A percentile compares a stretch with the other conserved stretches of the same genome.
These are phyloP conservation scores for Salix udensis DNA, from an alignment of 345 rosid genomes.

Conservation along the genomic window DNA sequence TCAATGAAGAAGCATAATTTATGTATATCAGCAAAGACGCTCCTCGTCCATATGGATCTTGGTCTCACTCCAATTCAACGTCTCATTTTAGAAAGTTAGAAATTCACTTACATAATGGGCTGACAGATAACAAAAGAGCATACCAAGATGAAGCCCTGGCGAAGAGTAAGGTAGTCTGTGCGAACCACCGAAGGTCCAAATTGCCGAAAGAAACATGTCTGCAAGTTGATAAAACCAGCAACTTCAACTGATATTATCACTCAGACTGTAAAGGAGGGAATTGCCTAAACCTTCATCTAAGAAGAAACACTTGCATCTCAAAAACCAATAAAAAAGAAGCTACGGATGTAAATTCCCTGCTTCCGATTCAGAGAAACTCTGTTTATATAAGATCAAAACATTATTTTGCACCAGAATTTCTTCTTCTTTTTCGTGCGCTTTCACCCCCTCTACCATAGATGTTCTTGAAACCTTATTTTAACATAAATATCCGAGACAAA, in stretches of 20 bases:
- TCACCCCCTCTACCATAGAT: no score
- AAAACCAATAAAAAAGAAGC: not conserved
- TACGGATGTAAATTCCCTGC: not conserved
- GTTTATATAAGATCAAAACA: not conserved
- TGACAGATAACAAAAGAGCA: constrained; percentile 12
- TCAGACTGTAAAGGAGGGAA: no score
- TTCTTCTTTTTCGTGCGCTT: no score
- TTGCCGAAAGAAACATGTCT: constrained; percentile 92
- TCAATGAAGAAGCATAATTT: not conserved
- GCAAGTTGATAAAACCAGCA: constrained; percentile 23
- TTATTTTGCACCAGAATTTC: no score
- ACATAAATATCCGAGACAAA: not conserved
- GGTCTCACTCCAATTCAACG: no score
- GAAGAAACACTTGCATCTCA: not conserved
- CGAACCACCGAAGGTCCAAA: constrained; percentile 85
- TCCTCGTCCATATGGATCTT: no score
- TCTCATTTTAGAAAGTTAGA: not conserved
- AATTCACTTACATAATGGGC: not conserved
- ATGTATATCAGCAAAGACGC: not conserved
- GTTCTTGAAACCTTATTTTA: not conserved
- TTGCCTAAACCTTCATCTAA: not conserved
- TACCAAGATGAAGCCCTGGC: constrained; percentile 84
- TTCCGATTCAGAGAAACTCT: not conserved
- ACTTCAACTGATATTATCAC: not conserved
- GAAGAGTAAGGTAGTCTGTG: constrained; percentile 79